Evolutionary conservation across 2,329 filamentous ascomycete species (phyloP).

Genomic region (Davidsoniella virescens): DNA sequence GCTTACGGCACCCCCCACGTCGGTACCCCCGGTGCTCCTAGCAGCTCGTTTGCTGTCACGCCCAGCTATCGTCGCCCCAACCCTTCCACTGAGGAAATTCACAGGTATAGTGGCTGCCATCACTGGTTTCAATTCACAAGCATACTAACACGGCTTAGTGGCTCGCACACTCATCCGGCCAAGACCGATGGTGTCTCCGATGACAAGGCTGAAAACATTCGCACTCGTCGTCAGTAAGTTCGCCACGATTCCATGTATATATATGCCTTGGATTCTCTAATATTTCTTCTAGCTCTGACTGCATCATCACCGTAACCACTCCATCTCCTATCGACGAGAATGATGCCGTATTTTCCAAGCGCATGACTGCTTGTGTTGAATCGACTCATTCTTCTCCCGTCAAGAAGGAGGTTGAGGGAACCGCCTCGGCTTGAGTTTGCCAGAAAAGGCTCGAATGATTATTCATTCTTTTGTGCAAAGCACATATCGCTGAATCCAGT

Average conservation of each 20-base stretch:
- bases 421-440: background rate
- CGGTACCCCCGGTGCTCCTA: slow-evolving; percentile 26
- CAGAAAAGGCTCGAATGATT: no score
- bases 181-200: no score
- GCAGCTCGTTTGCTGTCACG: slow-evolving; percentile 19
- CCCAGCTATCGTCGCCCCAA: slow-evolving; percentile 18
- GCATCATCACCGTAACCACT: slow-evolving; percentile 20
- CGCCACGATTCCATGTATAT: slow-evolving; percentile 10
- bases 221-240: slow-evolving; percentile 9
- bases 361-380: slow-evolving; percentile 28
- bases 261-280: slow-evolving; percentile 14
- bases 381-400: slow-evolving; percentile 33
- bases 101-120: background rate
- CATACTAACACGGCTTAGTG: no score
- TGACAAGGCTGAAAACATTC: background rate
- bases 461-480: no score
- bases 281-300: slow-evolving; percentile 22
- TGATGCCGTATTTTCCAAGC: slow-evolving; percentile 38
- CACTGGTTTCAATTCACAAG: no score
- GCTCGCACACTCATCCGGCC: no score
- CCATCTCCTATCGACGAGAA: slow-evolving; percentile 33
- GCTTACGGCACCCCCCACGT: slow-evolving; percentile 49
- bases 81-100: slow-evolving; percentile 16
- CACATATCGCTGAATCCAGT: background rate
- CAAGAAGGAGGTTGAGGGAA: slow-evolving; percentile 17